Conservation (phyloP, 139 green algal genomes). For the Ettlia oleoabundans region DNA sequence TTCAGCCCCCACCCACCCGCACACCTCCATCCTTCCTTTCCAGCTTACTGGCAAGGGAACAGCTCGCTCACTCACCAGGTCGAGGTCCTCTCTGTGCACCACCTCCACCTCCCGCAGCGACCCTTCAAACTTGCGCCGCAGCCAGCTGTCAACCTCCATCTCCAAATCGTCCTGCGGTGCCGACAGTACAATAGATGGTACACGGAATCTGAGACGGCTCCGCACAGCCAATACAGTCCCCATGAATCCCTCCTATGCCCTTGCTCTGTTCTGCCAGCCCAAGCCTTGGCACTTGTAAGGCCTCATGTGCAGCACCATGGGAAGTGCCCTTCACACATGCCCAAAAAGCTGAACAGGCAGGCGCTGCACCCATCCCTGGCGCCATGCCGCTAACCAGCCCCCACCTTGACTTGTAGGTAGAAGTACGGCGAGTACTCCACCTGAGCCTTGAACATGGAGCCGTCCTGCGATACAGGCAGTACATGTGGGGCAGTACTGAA, state of each 20-base stretch:
- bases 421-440: constrained; percentile 92
- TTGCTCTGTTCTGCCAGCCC: no score
- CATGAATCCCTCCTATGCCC: no score
- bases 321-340: no score
- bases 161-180: constrained; percentile 61
- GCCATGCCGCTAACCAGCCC: not conserved
- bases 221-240: not conserved
- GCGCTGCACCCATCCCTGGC: no score
- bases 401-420: constrained; percentile 82
- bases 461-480: constrained; percentile 72
- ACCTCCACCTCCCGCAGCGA: constrained; percentile 73
- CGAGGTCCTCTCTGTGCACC: constrained; percentile 91
- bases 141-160: constrained; percentile 86
- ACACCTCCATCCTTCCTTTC: no score
- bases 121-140: constrained; percentile 80
- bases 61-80: constrained; percentile 81
- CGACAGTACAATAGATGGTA: not conserved
- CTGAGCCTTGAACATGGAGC: constrained; percentile 92
- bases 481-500: not conserved
- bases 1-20: not conserved
- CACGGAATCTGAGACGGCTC: not conserved
- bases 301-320: not conserved
- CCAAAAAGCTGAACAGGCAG: no score
- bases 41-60: not conserved
- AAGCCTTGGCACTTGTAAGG: not conserved